Evolutionary conservation across 148 eudicot species (phyloP).

Genomic region (Spergularia bocconei): DNA sequence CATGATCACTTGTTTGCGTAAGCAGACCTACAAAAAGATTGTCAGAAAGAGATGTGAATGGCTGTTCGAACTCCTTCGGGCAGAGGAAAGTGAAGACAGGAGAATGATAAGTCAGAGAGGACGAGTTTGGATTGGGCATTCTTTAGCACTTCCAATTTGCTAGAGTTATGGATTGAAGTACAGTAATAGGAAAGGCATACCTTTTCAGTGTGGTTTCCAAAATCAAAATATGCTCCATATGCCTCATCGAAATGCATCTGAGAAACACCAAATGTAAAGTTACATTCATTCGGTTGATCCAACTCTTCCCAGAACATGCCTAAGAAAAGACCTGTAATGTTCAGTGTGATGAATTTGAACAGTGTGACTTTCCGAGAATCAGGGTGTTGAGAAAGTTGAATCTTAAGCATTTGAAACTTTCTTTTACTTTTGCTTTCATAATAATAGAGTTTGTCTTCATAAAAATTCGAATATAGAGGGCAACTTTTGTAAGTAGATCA

Average conservation of each 20-base stretch:
- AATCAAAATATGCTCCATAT: constrained; percentile 87
- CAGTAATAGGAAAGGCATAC: constrained; percentile 32
- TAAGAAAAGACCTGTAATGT: not conserved
- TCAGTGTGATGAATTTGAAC: not conserved
- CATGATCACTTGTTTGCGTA: constrained; percentile 57
- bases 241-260: constrained; percentile 88
- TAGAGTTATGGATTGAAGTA: not conserved
- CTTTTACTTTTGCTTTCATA: too few species aligned
- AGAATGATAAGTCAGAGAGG: not conserved
- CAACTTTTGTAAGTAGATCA: not conserved
- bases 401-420: not conserved
- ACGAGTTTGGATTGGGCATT: not conserved
- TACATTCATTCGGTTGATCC: not conserved
- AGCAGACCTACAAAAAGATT: constrained; percentile 51
- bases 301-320: not conserved
- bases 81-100: not conserved
- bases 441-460: too few species aligned
- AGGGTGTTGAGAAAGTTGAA: not conserved
- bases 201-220: constrained; percentile 94
- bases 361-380: not conserved
- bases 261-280: constrained; percentile 15
- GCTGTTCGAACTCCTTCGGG: too few species aligned
- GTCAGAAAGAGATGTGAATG: not conserved
- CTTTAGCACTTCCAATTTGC: constrained; percentile 3
- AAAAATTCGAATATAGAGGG: not conserved